These are phyloP conservation scores for Cordyceps fumosorosea DNA, from an alignment of 2,329 filamentous ascomycete genomes.

Conservation along the genomic window DNA sequence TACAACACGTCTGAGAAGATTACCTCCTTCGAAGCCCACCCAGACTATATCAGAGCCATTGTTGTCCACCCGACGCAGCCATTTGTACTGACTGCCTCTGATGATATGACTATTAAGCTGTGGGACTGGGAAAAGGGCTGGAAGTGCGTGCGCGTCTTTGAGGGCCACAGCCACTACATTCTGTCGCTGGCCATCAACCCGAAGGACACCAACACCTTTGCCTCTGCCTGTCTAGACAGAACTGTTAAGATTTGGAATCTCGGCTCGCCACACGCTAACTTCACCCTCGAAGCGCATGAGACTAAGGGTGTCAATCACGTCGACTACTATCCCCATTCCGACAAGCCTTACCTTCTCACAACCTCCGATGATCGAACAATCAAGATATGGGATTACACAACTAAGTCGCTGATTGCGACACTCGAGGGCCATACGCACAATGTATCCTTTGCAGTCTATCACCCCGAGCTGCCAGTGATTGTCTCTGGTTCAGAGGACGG, in stretches of 20 bases:
- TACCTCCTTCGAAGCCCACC: constrained; percentile 92
- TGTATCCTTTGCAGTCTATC: constrained; percentile 96
- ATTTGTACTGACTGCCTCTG: constrained; percentile 90
- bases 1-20: constrained; percentile 99
- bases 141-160: constrained; percentile 96
- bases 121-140: constrained; percentile 99
- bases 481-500: constrained; percentile 97
- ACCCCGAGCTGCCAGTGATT: constrained; percentile 93
- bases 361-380: constrained; percentile 95
- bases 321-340: constrained; percentile 74
- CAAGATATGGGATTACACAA: constrained; percentile 99
- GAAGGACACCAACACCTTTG: constrained; percentile 89
- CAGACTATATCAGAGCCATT: constrained; percentile 96
- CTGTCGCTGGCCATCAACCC: constrained; percentile 97
- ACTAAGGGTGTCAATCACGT: constrained; percentile 97
- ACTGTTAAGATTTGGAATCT: constrained; percentile 98
- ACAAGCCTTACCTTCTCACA: constrained; percentile 83
- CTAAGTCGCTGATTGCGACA: constrained; percentile 92
- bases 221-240: constrained; percentile 88
- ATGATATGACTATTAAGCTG: constrained; percentile 97
- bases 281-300: constrained; percentile 94
- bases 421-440: constrained; percentile 97
- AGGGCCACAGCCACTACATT: constrained; percentile 92
- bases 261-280: constrained; percentile 88
- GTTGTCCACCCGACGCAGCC: constrained; percentile 92